These are phyloP conservation scores for Chaetomidium leptoderma DNA, from an alignment of 495 filamentous ascomycete species.

Conservation along the genomic window DNA sequence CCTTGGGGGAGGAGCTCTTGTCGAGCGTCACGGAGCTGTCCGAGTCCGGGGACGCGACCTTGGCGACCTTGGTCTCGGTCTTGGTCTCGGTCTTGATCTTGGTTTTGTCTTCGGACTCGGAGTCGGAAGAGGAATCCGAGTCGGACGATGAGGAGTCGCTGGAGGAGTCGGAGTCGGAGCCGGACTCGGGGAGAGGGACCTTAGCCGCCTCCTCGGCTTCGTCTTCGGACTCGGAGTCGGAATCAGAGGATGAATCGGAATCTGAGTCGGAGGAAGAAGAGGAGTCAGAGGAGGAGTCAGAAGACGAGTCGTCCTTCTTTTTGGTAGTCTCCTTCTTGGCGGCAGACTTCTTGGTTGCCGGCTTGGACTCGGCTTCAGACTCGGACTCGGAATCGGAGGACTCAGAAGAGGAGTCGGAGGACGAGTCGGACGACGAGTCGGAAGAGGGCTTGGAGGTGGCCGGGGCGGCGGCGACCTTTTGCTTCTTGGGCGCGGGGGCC, in stretches of 20 bases:
- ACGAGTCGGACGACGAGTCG: conserved; percentile 24
- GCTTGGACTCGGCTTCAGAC: conserved; percentile 29
- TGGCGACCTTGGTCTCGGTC: conserved; percentile 30
- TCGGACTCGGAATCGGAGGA: conserved; percentile 33
- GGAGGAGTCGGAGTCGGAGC: conserved; percentile 30
- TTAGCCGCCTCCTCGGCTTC: conserved; percentile 49
- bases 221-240: conserved; percentile 38
- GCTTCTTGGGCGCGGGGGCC: conserved; percentile 30
- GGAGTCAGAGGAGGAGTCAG: conserved; percentile 24
- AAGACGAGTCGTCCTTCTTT: conserved; percentile 13
- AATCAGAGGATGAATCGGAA: conserved; percentile 29
- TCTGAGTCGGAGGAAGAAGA: conserved; percentile 23
- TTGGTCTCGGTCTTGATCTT: conserved; percentile 36
- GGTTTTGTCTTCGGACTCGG: conserved; percentile 36
- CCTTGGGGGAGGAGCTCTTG: conserved; percentile 40
- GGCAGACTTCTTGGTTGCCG: conserved; percentile 14
- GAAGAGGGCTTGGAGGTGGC: conserved; percentile 12
- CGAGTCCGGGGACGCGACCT: conserved; percentile 23
- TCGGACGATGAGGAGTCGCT: conserved; percentile 26
- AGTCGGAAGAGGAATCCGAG: conserved; percentile 31
- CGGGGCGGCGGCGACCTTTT: conserved; percentile 28
- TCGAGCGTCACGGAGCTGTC: conserved; percentile 43
- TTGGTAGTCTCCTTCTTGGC: conserved; percentile 18
- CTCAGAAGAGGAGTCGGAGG: conserved; percentile 3
- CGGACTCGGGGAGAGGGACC: conserved; percentile 47